Evolutionary conservation across 495 filamentous ascomycete species (phyloP).

Genomic region (Aspergillus sclerotioniger): DNA sequence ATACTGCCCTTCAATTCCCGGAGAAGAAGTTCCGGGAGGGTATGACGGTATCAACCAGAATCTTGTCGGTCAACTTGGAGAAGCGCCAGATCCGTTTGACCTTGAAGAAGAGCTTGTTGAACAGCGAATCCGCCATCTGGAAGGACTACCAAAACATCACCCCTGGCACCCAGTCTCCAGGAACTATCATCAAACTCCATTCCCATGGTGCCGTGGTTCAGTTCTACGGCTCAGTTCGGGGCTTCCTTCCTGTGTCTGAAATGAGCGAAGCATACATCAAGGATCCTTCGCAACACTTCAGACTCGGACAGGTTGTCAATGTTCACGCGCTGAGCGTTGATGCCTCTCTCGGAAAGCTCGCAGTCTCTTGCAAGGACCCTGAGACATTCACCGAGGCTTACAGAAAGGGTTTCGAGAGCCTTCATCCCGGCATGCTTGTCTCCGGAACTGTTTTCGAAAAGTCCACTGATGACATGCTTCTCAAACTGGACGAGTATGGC

Average conservation of each 20-base stretch:
- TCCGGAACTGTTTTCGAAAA: conserved; percentile 81
- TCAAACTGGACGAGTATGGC: conserved; percentile 69
- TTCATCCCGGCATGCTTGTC: conserved; percentile 69
- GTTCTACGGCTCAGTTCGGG: conserved; percentile 80
- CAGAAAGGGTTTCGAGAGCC: conserved; percentile 66
- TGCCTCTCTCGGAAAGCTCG: conserved; percentile 63
- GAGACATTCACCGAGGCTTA: conserved; percentile 71
- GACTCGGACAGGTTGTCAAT: conserved; percentile 83
- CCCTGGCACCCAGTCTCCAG: conserved; percentile 71
- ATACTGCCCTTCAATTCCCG: conserved; percentile 82
- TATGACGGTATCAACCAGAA: conserved; percentile 73
- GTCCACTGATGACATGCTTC: conserved; percentile 70
- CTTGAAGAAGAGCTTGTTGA: conserved; percentile 89
- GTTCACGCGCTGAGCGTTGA: conserved; percentile 81
- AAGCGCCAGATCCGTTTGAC: conserved; percentile 84
- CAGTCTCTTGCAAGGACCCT: conserved; percentile 91
- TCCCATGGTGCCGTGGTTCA: conserved; percentile 82
- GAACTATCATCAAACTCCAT: conserved; percentile 79
- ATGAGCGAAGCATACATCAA: conserved; percentile 97
- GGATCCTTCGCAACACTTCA: conserved; percentile 85
- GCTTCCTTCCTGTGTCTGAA: conserved; percentile 86
- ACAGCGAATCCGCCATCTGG: conserved; percentile 75
- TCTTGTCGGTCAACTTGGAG: conserved; percentile 73
- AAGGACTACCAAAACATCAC: conserved; percentile 67
- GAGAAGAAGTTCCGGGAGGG: conserved; percentile 95